These are phyloP conservation scores for Xerocomus amazonicus DNA, from an alignment of 1,284 basidiomycete genomes.

Conservation along the genomic window DNA sequence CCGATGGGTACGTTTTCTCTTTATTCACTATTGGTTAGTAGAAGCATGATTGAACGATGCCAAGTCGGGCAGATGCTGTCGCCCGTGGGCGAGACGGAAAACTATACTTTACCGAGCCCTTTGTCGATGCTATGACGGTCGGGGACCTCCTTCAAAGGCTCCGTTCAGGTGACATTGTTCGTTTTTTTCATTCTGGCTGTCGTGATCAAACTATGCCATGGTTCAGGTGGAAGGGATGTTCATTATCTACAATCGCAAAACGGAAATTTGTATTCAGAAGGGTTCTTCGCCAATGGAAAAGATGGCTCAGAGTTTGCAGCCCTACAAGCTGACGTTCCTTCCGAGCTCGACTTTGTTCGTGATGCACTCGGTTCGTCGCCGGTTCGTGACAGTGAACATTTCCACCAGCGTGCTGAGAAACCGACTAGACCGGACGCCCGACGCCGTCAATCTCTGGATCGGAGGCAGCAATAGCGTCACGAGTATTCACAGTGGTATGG, in stretches of 20 bases:
- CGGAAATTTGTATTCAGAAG: slow-evolving; percentile 71
- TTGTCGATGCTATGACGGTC: slow-evolving; percentile 66
- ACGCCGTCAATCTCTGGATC: slow-evolving; percentile 92
- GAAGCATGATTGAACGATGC: slow-evolving; percentile 6
- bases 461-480: slow-evolving; percentile 75
- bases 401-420: slow-evolving; percentile 1
- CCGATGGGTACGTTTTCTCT: slow-evolving; percentile 67
- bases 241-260: slow-evolving; percentile 88
- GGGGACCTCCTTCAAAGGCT: slow-evolving; percentile 50
- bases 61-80: slow-evolving; percentile 63
- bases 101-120: slow-evolving; percentile 78
- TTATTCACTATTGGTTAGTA: not conserved
- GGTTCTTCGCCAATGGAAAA: slow-evolving; percentile 38
- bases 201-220: not conserved
- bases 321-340: slow-evolving; percentile 60
- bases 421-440: slow-evolving; percentile 58
- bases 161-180: slow-evolving; percentile 27
- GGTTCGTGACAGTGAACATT: not conserved
- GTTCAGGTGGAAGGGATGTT: slow-evolving; percentile 34
- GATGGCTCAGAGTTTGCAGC: slow-evolving; percentile 57
- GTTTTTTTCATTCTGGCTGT: not conserved
- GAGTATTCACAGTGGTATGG: slow-evolving; percentile 78
- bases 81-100: slow-evolving; percentile 50
- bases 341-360: slow-evolving; percentile 69
- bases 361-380: slow-evolving; percentile 66